phyloP scores from a whole-genome alignment of 495 filamentous ascomycete species.

The Penicillium canescens region DNA sequence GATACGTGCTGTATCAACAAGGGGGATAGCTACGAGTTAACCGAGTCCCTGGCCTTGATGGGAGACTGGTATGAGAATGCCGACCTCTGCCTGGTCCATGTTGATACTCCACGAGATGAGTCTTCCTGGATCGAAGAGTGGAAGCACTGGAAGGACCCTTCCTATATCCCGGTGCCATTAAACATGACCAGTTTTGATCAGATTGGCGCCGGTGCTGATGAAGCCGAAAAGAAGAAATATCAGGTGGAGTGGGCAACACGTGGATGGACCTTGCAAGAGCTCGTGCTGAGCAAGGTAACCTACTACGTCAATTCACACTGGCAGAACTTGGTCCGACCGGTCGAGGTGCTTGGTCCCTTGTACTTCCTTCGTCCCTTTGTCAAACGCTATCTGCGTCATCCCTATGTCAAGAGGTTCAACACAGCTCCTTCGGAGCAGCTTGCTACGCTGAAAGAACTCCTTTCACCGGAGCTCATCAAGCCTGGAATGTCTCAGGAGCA shows the following conservation, averaged over 20 bases:
- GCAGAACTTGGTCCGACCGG: conserved; percentile 32
- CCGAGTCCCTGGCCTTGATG: conserved; percentile 45
- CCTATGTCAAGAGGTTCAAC: conserved; percentile 14
- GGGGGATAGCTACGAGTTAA: conserved; percentile 34
- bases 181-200: conserved; percentile 8
- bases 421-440: background rate
- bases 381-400: conserved; percentile 22
- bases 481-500: background rate
- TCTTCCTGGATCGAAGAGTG: conserved; percentile 24
- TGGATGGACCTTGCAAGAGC: conserved; percentile 50
- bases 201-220: conserved; percentile 1
- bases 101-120: conserved; percentile 33
- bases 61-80: conserved; percentile 50
- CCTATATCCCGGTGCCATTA: background rate
- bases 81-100: conserved; percentile 46
- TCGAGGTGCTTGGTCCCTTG: conserved; percentile 38
- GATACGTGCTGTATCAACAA: conserved; percentile 53
- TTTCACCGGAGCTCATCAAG: background rate
- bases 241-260: conserved; percentile 37
- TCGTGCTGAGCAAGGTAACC: conserved; percentile 47
- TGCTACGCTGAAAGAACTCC: background rate
- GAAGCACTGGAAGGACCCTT: conserved; percentile 18
- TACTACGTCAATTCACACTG: conserved; percentile 45
- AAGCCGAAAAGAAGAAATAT: background rate
- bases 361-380: conserved; percentile 42